Evolutionary conservation across 2,329 filamentous ascomycete genomes (phyloP), one percentile per base, ranked within the genome.

Genomic region (Plectosphaerella cucumerina): DNA sequence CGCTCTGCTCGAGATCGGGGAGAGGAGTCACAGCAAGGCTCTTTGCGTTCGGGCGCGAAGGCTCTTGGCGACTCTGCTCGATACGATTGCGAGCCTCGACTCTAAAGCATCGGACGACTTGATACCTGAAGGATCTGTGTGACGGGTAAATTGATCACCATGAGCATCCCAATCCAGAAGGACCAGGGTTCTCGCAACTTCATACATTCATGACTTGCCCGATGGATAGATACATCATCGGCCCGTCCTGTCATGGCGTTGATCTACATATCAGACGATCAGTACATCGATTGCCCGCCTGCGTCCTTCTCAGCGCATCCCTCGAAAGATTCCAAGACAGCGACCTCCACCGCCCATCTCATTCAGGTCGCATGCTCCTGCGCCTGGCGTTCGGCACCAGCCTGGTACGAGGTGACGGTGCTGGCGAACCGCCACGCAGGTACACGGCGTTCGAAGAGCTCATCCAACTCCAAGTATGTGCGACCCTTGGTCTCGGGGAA

Each of bases 91-190:
- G 4, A 58, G 68, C 11, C 56, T 74, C 5, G 70, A 74, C 41
- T 73, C 70, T 0, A 73, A 70, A 47, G 70, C 71, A 3, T 73
- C 71, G 1, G 70, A 74, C 59, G 65, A 70, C 1, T 54, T 74
- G 5, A 62, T 31, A 4, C 26, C 26, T 9, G 26, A 31, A 31
- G 4, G 8, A 3, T 31, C 26, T 31, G 26, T 31, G 26, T 31
- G 26, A 31, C n/a, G n/a, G n/a, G n/a, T n/a, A n/a, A n/a, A n/a
- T n/a, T n/a, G n/a, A n/a, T n/a, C n/a, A n/a, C n/a, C n/a, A n/a
- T n/a, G n/a, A n/a, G n/a, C n/a, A n/a, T n/a, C n/a, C n/a, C n/a
- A n/a, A n/a, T n/a, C n/a, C n/a, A n/a, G n/a, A n/a, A n/a, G n/a
- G n/a, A n/a, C n/a, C n/a, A n/a, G n/a, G n/a, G n/a, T n/a, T n/a